These are phyloP conservation scores for Sporothrix euskadiensis DNA, from an alignment of 2,329 filamentous ascomycete genomes.

Conservation along the genomic window DNA sequence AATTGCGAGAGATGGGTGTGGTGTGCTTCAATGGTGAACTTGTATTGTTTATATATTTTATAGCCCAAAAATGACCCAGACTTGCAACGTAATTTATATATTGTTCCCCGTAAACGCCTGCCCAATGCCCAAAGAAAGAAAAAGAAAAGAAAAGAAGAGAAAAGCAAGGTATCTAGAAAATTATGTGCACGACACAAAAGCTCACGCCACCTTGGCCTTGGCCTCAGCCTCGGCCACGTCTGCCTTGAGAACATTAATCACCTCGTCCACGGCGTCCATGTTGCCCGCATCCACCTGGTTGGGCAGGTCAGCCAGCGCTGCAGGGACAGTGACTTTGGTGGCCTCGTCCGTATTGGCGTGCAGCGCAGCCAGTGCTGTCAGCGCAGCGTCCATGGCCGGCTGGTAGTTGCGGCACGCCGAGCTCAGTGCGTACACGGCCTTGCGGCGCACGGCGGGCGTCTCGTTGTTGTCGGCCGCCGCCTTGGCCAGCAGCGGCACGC, in stretches of 20 bases:
- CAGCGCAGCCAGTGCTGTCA: constrained; percentile 52
- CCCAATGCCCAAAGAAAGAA: constrained; percentile 19
- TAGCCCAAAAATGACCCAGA: neutral
- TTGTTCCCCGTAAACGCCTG: constrained; percentile 23
- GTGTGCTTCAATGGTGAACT: neutral
- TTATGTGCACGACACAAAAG: neutral
- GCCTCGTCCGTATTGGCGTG: neutral
- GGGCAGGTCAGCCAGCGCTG: constrained; percentile 54
- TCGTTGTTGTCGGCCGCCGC: constrained; percentile 63
- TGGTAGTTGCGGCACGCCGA: constrained; percentile 87
- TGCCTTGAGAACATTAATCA: constrained; percentile 68
- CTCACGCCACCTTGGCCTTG: neutral
- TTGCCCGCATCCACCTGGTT: constrained; percentile 73
- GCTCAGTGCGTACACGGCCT: constrained; percentile 86
- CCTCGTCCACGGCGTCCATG: constrained; percentile 80
- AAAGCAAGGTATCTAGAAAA: neutral
- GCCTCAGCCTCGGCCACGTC: constrained; percentile 43
- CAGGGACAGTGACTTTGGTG: constrained; percentile 19
- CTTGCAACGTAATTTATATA: neutral
- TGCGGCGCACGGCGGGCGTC: constrained; percentile 65
- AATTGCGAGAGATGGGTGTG: neutral
- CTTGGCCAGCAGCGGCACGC: constrained; percentile 67
- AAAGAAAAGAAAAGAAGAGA: neutral
- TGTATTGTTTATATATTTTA: constrained; percentile 10
- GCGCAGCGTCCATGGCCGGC: constrained; percentile 70